Evolutionary conservation across 2,329 filamentous ascomycete species (phyloP), one percentile per base, ranked within the genome.

Genomic region (Venturia effusa): DNA sequence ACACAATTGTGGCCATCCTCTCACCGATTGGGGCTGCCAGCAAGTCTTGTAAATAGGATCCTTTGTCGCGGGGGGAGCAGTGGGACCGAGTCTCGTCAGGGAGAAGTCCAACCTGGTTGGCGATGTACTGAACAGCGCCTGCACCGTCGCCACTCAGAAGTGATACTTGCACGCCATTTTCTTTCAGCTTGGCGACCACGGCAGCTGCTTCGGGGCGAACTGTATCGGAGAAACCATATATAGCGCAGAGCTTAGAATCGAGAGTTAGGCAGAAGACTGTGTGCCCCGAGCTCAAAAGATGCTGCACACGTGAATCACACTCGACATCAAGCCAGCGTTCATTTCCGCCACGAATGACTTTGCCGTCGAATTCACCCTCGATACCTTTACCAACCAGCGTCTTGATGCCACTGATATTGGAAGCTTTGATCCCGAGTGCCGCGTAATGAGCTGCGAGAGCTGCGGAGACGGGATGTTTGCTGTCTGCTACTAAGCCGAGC

Each of bases 251-350:
- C 0, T 68, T 63, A 13, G 70, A 68, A 57, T 80, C 71, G 11
- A 85, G 74, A 1, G 80, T 81, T 69, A 87, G 78, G 72, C 80
- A 86, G 75, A 86, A 83, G 57, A 82, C 79, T 51, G 77, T 81
- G 64, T 83, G 69, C 4, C 79, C 71, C 79, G 73, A 66, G 65
- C 68, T 59, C 66, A 79, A 67, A 64, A 79, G 62, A 61, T 73
- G 55, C 66, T 68, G 68, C 64, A 79, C 70, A 22, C 69, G 61
- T 59, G 71, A 60, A 66, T 72, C 55, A 55, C 11, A 30, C 3
- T 73, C 70, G 19, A 77, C 61, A 11, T 68, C 68, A 0, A 83
- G 75, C 81, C 80, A 84, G 8, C 70, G 67, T 0, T 80, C 73
- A 66, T 77, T 83, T 15, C 81, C 81, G 3, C 76, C 78, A 27